Percentiles rank a stretch among this genome's conserved stretches.
Conservation (phyloP, 495 filamentous ascomycete species). For the Penicillium arizonense region DNA sequence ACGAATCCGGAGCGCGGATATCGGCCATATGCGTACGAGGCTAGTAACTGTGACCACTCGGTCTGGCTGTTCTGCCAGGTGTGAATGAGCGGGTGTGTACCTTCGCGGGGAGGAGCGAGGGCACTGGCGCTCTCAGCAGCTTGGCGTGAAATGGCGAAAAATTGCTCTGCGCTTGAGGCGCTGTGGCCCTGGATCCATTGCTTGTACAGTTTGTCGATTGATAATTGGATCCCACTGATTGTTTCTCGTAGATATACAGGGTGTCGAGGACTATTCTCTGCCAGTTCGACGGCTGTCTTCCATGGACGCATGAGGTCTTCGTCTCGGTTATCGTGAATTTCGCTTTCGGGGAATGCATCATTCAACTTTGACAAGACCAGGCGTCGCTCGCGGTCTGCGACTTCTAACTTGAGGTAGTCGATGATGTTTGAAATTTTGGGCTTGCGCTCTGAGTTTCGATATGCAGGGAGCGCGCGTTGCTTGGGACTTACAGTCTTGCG, state of each 20-base stretch:
- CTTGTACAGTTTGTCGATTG: conserved; percentile 13
- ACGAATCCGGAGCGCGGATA: conserved; percentile 45
- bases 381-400: conserved; percentile 52
- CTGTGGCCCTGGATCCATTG: conserved; percentile 19
- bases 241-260: conserved; percentile 20
- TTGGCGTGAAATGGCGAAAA: conserved; percentile 22
- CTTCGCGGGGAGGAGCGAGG: conserved; percentile 24
- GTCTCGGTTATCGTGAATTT: conserved; percentile 34
- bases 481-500: conserved; percentile 40
- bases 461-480: conserved; percentile 27
- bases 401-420: conserved; percentile 68
- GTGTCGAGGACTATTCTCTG: conserved; percentile 22
- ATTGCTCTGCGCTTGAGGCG: conserved; percentile 5
- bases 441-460: conserved; percentile 40
- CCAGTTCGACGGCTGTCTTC: conserved; percentile 29
- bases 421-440: conserved; percentile 54
- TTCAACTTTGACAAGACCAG: conserved; percentile 49
- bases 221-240: conserved; percentile 18
- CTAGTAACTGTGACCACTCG: conserved; percentile 52
- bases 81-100: conserved; percentile 39
- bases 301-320: conserved; percentile 47
- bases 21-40: conserved; percentile 56
- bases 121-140: conserved; percentile 20
- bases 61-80: conserved; percentile 41
- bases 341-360: conserved; percentile 30